These are phyloP conservation scores for Tremellales sp. DNA, from an alignment of 1,284 basidiomycete genomes.

Conservation along the genomic window DNA sequence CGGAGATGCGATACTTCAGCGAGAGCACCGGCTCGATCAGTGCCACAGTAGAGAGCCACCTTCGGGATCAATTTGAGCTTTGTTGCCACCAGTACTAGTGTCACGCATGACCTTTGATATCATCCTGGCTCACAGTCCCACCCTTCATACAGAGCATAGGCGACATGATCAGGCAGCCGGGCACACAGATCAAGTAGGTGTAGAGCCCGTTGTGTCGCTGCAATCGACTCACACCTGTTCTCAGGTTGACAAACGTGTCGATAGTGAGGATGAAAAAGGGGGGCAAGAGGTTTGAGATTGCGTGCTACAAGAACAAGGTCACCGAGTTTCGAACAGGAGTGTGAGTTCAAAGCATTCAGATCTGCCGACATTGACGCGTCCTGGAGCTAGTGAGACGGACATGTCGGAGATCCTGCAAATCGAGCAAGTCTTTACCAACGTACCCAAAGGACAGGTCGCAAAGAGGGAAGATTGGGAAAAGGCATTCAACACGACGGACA, in stretches of 20 bases:
- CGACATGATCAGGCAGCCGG: constrained; percentile 35
- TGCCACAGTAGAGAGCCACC: no score
- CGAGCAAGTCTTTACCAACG: constrained; percentile 91
- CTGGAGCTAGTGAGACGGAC: constrained; percentile 68
- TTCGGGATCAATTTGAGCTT: no score
- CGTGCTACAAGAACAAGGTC: constrained; percentile 99
- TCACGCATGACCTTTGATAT: no score
- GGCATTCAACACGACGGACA: constrained; percentile 75
- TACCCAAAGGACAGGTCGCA: constrained; percentile 92
- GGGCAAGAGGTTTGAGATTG: constrained; percentile 85
- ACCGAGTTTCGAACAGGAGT: constrained; percentile 92
- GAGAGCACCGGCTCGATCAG: no score
- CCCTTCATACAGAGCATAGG: no score
- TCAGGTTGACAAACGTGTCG: constrained; percentile 89
- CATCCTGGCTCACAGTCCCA: no score
- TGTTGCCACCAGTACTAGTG: no score
- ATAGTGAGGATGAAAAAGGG: constrained; percentile 93
- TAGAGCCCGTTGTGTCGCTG: background rate
- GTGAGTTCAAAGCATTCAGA: constrained; percentile 51
- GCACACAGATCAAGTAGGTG: constrained; percentile 43
- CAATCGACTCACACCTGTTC: constrained; percentile 1
- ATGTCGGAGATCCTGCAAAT: constrained; percentile 97
- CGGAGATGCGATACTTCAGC: no score
- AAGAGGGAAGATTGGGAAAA: constrained; percentile 86
- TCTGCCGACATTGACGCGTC: background rate